These are phyloP conservation scores for Chalaropsis thielavioides DNA, from an alignment of 2,329 filamentous ascomycete genomes.

Conservation along the genomic window DNA sequence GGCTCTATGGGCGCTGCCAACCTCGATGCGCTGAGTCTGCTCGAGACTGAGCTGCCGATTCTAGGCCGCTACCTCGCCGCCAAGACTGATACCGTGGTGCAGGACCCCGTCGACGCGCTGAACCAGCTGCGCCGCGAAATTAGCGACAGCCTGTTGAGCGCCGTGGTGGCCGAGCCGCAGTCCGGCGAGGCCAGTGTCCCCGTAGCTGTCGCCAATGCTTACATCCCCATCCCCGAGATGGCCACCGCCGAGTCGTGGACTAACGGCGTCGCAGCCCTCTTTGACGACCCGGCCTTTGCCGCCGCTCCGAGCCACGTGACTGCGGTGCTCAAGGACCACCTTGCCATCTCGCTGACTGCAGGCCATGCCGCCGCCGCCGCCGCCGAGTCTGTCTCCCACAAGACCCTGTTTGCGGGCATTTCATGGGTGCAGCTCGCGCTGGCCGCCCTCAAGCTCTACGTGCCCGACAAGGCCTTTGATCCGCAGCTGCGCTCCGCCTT, in stretches of 20 bases:
- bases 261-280: neutral
- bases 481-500: slow-evolving; percentile 54
- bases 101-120: slow-evolving; percentile 36
- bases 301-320: slow-evolving; percentile 13
- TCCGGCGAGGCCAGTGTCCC: neutral
- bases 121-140: slow-evolving; percentile 35
- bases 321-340: slow-evolving; percentile 27
- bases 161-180: neutral
- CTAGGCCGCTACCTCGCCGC: slow-evolving; percentile 41
- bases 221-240: neutral
- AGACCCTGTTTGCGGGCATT: slow-evolving; percentile 29
- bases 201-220: neutral
- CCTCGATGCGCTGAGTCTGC: slow-evolving; percentile 44
- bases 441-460: slow-evolving; percentile 61
- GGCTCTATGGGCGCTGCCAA: slow-evolving; percentile 37
- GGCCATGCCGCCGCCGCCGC: slow-evolving; percentile 25
- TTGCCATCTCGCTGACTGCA: slow-evolving; percentile 34
- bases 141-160: slow-evolving; percentile 7
- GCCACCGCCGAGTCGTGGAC: neutral
- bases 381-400: slow-evolving; percentile 21
- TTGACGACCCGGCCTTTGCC: neutral
- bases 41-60: slow-evolving; percentile 50
- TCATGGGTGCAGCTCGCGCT: slow-evolving; percentile 67
- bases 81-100: slow-evolving; percentile 35
- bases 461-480: slow-evolving; percentile 77